Conservation (phyloP, 2,329 filamentous ascomycete species). For the Podosphaera aphanis region DNA sequence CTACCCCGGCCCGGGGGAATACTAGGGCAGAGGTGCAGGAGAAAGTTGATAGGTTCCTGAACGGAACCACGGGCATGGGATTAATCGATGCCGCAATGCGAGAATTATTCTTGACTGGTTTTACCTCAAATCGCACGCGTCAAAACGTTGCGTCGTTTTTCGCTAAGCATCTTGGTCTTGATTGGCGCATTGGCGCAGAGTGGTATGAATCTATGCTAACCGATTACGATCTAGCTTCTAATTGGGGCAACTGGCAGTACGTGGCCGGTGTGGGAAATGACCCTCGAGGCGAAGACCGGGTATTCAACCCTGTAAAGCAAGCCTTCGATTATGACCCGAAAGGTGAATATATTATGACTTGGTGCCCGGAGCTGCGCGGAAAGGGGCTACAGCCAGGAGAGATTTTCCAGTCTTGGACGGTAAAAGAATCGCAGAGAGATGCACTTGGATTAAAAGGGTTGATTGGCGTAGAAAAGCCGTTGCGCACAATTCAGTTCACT, state of each 20-base stretch:
- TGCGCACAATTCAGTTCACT: constrained; percentile 40
- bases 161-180: constrained; percentile 47
- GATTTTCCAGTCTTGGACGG: constrained; percentile 48
- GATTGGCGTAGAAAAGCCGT: constrained; percentile 42
- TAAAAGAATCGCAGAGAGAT: constrained; percentile 30
- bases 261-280: constrained; percentile 61
- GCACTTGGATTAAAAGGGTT: constrained; percentile 30
- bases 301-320: constrained; percentile 68
- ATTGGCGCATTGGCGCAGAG: constrained; percentile 62
- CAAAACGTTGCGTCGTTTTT: constrained; percentile 60
- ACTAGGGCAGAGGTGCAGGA: constrained; percentile 21
- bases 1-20: constrained; percentile 7
- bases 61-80: constrained; percentile 49
- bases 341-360: constrained; percentile 46
- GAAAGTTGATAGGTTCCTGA: constrained; percentile 33
- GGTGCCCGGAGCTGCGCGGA: constrained; percentile 42
- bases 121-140: constrained; percentile 51
- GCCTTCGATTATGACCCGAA: constrained; percentile 51
- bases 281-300: constrained; percentile 40
- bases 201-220: constrained; percentile 58
- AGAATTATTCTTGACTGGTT: constrained; percentile 52
- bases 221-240: constrained; percentile 54
- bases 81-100: constrained; percentile 58
- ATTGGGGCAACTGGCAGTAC: constrained; percentile 73
- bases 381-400: constrained; percentile 21